A percentile compares a stretch with the other conserved stretches of the same genome.
These are phyloP conservation scores for Aspergillus panamensis DNA, from an alignment of 495 filamentous ascomycete species.

Conservation along the genomic window DNA sequence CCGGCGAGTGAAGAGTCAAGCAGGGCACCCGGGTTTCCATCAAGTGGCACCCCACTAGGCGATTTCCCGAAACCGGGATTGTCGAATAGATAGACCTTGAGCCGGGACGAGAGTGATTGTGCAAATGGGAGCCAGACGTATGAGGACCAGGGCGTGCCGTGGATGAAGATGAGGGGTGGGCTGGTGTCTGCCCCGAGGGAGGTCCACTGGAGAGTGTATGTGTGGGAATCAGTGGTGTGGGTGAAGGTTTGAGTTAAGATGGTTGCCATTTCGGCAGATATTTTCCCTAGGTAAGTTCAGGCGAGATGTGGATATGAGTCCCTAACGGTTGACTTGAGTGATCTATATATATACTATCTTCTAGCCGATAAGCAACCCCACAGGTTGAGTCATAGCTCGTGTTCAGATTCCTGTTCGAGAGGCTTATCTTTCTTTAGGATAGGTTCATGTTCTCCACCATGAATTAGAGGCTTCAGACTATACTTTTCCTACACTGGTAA, in stretches of 20 bases:
- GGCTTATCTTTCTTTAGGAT: background rate
- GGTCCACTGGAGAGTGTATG: background rate
- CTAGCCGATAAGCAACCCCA: too few relatives aligned
- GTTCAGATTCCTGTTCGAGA: background rate
- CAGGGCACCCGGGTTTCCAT: conserved; percentile 9
- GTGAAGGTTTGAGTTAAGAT: background rate
- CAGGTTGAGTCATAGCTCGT: background rate
- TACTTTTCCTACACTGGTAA: too few relatives aligned
- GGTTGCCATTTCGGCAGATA: background rate
- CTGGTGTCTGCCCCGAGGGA: background rate
- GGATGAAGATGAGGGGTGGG: conserved; percentile 6
- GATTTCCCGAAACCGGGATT: conserved; percentile 35
- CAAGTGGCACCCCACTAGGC: conserved; percentile 15
- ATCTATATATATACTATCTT: too few relatives aligned
- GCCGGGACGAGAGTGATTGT: conserved; percentile 22
- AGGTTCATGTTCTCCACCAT: too few relatives aligned
- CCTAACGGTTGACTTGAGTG: too few relatives aligned
- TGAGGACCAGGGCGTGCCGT: conserved; percentile 18
- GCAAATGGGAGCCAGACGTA: conserved; percentile 31
- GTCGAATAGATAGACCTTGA: conserved; percentile 38
- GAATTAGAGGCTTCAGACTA: too few relatives aligned
- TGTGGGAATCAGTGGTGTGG: background rate
- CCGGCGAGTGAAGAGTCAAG: conserved; percentile 24
- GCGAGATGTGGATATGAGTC: too few relatives aligned
- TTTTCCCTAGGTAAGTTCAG: too few relatives aligned